Percentiles rank a stretch among this genome's conserved stretches.
phyloP scores from a whole-genome alignment of 169 alveolate species.

The Theileria sp. region DNA sequence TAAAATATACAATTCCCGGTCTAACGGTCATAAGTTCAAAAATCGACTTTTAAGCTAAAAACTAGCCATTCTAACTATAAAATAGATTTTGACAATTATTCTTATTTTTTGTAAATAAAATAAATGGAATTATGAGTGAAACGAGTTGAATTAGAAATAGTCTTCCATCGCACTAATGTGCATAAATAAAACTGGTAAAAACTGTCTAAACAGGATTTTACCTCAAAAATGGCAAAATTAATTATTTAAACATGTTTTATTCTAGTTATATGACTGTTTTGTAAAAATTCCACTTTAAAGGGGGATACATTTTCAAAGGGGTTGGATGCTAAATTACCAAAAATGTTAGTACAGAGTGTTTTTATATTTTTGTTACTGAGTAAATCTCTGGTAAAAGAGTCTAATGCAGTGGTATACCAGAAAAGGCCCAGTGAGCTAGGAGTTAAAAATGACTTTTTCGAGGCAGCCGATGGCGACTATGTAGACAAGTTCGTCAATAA shows the following conservation, averaged over 20 bases:
- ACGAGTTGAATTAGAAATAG: background rate
- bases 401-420: background rate
- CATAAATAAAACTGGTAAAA: background rate
- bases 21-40: background rate
- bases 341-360: background rate
- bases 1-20: background rate
- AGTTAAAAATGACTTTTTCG: background rate
- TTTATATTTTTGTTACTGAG: background rate
- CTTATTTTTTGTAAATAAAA: background rate
- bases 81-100: no score
- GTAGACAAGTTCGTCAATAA: background rate
- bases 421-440: background rate
- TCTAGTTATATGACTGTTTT: background rate
- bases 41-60: background rate
- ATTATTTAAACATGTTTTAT: background rate
- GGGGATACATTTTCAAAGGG: background rate
- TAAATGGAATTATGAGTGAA: background rate
- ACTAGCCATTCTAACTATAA: background rate
- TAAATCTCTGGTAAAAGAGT: background rate
- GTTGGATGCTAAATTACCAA: background rate
- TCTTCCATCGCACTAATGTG: slow-evolving; percentile 27
- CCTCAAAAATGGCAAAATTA: background rate
- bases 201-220: slow-evolving; percentile 1
- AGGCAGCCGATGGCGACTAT: background rate
- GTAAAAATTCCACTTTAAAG: background rate